phyloP scores from a whole-genome alignment of 441 rosid species.

The Pelargonium australe region DNA sequence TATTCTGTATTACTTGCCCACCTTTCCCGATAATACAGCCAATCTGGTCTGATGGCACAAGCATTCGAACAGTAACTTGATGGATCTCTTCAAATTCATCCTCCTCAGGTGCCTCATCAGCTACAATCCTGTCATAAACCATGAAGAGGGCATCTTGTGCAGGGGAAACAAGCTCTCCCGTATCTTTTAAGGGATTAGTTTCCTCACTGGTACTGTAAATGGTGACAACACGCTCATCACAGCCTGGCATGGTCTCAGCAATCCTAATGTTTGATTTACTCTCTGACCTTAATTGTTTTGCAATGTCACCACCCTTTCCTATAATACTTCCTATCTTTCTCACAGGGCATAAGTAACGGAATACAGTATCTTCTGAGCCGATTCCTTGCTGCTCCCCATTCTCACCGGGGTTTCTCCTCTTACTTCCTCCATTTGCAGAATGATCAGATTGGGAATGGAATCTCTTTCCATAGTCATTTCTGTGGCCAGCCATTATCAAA shows the following conservation, averaged over 20 bases:
- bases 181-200: conserved; percentile 60
- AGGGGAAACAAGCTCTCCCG: conserved; percentile 53
- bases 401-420: conserved; percentile 63
- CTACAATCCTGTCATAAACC: conserved; percentile 76
- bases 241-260: conserved; percentile 67
- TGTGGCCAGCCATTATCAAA: conserved; percentile 59
- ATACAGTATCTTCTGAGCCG: conserved; percentile 66
- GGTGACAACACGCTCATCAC: conserved; percentile 91
- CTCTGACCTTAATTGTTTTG: conserved; percentile 75
- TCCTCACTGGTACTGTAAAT: conserved; percentile 83
- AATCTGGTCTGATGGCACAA: conserved; percentile 97
- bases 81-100: conserved; percentile 52
- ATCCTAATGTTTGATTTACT: conserved; percentile 82
- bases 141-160: conserved; percentile 91
- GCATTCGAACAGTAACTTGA: conserved; percentile 66
- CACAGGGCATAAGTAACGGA: conserved; percentile 71
- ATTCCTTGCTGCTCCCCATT: conserved; percentile 62
- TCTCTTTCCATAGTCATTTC: conserved; percentile 78
- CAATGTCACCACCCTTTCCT: conserved; percentile 94
- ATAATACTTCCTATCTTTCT: conserved; percentile 92
- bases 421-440: conserved; percentile 51
- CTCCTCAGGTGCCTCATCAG: conserved; percentile 55
- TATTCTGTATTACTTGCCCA: conserved; percentile 80
- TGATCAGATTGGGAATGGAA: conserved; percentile 63
- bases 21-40: conserved; percentile 97